Evolutionary conservation across 805 yeast species (phyloP), one percentile per base, ranked within the genome.

Genomic region (Saturnispora diversa): DNA sequence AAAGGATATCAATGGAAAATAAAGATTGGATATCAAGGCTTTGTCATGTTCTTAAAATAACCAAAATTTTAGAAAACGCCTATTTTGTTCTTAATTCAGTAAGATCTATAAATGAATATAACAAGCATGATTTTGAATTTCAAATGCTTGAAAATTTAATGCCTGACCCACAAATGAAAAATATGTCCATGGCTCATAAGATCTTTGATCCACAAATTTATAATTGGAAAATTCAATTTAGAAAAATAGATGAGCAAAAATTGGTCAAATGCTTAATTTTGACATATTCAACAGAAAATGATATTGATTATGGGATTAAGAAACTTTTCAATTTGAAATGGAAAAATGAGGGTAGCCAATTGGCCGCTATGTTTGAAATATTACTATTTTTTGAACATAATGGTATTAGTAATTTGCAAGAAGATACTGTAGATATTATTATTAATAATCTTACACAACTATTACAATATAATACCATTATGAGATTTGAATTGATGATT

Each of bases 401-500:
- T 11, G 35, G 3, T 8, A 4, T 19, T 12, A 23, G 4, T 30
- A 7, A 29, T 38, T 8, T 5, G 1, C 10, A n/a, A 3, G 20
- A 16, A 3, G 28, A 31, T 1, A 17, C 32, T 7, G 13, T 52
- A 8, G 51, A 49, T 10, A 10, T 17, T 2, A 20, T 56, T 5
- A 48, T 47, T 19, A 33, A 25, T 13, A 13, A 31, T 7, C 37
- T 48, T 13, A 51, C 52, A 1, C 34, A 19, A 2, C 31, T 56
- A 6, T 22, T 58, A 15, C 47, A 48, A 24, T 21, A 39, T 4
- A 55, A 51, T 31, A 24, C 35, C n/a, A 53, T 59, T 1, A 56
- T 71, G 45, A 59, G 71, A 35, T 56, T 53, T 9, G 77, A 74
- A 38, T 41, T 59, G 9, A 58, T 72, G 1, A 38, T 69, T 1